Evolutionary conservation across 78 protist genomes (phyloP).

Genomic region (Planoprotostelium fungivorum): DNA sequence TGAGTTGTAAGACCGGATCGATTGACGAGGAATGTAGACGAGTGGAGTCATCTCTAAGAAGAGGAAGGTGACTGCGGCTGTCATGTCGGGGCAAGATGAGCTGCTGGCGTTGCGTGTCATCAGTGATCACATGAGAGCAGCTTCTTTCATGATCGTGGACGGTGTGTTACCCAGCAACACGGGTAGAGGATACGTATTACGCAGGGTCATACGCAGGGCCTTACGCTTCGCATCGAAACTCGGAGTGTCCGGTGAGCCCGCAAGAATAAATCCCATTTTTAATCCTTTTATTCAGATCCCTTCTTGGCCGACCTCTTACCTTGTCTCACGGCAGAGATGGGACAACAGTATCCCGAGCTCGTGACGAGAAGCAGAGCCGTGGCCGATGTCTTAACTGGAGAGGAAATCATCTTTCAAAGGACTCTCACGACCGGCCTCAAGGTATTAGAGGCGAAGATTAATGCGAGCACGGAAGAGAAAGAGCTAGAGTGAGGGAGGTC

Average conservation of each 20-base stretch:
- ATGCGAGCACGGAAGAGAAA: neutral
- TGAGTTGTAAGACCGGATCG: neutral
- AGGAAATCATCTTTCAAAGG: conserved; percentile 24
- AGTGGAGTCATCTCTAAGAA: neutral
- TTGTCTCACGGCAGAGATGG: conserved; percentile 17
- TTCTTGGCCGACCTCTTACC: conserved; percentile 22
- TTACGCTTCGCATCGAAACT: conserved; percentile 17
- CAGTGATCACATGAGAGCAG: conserved; percentile 68
- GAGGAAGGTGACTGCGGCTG: neutral
- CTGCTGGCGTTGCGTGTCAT: conserved; percentile 32
- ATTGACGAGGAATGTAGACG: neutral
- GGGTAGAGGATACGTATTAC: conserved; percentile 68
- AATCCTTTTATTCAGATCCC: conserved; percentile 12
- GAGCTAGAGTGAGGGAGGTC: neutral
- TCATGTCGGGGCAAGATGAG: neutral
- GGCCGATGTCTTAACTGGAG: conserved; percentile 31
- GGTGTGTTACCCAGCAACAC: conserved; percentile 57
- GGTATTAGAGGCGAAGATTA: conserved; percentile 4
- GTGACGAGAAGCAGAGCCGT: conserved; percentile 11
- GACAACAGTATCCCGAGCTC: conserved; percentile 32
- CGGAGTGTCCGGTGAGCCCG: conserved; percentile 7
- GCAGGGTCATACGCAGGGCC: conserved; percentile 65
- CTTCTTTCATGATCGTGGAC: conserved; percentile 41
- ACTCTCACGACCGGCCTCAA: conserved; percentile 36
- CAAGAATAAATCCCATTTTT: neutral